phyloP scores from a whole-genome alignment of 2,329 filamentous ascomycete species.

The Hypomyces rosellus region DNA sequence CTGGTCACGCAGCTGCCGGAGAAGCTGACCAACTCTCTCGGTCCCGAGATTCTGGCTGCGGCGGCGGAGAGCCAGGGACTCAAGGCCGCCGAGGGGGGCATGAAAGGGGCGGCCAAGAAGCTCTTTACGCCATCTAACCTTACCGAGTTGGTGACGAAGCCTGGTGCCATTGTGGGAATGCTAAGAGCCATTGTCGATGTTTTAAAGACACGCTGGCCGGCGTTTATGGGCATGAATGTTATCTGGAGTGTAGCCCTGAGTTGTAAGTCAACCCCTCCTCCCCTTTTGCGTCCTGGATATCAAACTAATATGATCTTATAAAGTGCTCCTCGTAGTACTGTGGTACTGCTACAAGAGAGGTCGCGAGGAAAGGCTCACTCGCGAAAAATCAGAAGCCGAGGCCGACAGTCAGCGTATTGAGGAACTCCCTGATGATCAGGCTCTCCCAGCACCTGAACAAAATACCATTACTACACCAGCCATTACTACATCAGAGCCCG shows the following conservation, averaged over 20 bases:
- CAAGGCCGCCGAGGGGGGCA: conserved; percentile 48
- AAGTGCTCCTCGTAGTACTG: conserved; percentile 84
- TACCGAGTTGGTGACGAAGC: conserved; percentile 75
- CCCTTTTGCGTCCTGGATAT: not conserved
- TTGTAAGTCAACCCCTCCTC: conserved; percentile 47
- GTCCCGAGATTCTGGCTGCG: conserved; percentile 74
- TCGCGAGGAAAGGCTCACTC: conserved; percentile 72
- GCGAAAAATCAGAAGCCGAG: conserved; percentile 36
- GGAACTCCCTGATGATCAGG: conserved; percentile 44
- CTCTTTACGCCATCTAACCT: conserved; percentile 66
- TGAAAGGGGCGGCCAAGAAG: conserved; percentile 58
- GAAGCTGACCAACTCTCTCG: conserved; percentile 70
- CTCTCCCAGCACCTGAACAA: conserved; percentile 28
- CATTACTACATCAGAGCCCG: not conserved
- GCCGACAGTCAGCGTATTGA: conserved; percentile 34
- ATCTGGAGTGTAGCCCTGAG: conserved; percentile 86
- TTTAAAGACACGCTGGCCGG: conserved; percentile 80
- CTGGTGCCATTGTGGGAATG: conserved; percentile 78
- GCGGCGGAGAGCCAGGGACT: conserved; percentile 69
- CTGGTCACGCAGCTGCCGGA: conserved; percentile 78
- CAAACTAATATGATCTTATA: not conserved
- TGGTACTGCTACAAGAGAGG: conserved; percentile 99
- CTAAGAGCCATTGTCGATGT: conserved; percentile 87
- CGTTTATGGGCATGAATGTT: conserved; percentile 84
- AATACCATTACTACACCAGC: not conserved